phyloP scores from a whole-genome alignment of 306 rosid species.

The Cajanus cajan region DNA sequence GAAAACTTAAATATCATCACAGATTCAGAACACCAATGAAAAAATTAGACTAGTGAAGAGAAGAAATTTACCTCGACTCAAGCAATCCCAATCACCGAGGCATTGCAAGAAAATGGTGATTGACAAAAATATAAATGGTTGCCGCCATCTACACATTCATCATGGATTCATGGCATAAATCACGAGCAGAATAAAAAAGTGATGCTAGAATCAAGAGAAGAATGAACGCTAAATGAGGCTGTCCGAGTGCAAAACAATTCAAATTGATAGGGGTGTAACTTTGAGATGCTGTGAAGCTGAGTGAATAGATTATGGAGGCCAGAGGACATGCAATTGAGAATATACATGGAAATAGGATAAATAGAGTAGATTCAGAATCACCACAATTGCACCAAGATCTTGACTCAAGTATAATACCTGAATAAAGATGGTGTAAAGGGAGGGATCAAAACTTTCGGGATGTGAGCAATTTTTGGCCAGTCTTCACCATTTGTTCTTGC shows the following conservation, averaged over 20 bases:
- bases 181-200: neutral
- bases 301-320: neutral
- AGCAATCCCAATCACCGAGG: neutral
- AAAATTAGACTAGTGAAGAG: neutral
- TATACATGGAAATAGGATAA: neutral
- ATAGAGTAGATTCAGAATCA: no score
- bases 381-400: neutral
- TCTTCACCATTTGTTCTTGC: neutral
- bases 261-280: neutral
- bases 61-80: neutral
- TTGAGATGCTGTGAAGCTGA: neutral
- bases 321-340: neutral
- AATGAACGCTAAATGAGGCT: neutral
- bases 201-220: neutral
- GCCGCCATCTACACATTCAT: neutral
- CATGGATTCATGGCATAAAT: neutral
- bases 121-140: neutral
- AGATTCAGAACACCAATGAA: neutral
- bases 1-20: neutral
- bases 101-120: neutral
- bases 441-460: neutral
- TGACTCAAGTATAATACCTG: constrained; percentile 4
- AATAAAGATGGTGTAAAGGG: neutral
- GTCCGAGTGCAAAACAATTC: neutral
- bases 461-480: constrained; percentile 19